Percentiles rank a stretch among this genome's conserved stretches.
phyloP scores from a whole-genome alignment of 768 basidiomycete genomes.

The Bullera alba region DNA sequence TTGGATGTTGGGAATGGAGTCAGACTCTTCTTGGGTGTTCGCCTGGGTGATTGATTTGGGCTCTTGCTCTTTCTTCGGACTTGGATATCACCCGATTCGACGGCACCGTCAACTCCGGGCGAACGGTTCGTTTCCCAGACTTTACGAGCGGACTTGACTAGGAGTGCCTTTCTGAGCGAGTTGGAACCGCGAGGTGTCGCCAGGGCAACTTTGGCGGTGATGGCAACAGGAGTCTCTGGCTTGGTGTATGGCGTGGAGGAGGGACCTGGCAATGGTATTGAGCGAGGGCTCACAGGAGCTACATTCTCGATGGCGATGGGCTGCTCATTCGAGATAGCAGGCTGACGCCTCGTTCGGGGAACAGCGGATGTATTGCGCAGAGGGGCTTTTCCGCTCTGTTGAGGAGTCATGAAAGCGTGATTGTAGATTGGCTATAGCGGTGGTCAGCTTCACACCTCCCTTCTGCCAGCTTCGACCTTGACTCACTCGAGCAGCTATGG shows the following conservation, averaged over 20 bases:
- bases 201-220: slow-evolving; percentile 21
- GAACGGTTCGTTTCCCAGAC: slow-evolving; percentile 30
- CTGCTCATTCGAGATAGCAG: not conserved
- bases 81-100: slow-evolving; percentile 20
- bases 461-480: no score
- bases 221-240: slow-evolving; percentile 7
- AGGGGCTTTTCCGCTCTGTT: slow-evolving; percentile 15
- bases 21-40: not conserved
- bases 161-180: slow-evolving; percentile 37
- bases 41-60: slow-evolving; percentile 6
- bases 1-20: not conserved
- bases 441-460: no score
- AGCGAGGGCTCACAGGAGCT: slow-evolving; percentile 15
- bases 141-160: slow-evolving; percentile 38
- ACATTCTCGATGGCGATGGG: not conserved
- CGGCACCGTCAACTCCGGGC: slow-evolving; percentile 28
- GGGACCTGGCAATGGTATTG: slow-evolving; percentile 23
- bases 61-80: slow-evolving; percentile 27
- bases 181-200: slow-evolving; percentile 25
- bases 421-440: slow-evolving; percentile 10
- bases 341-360: slow-evolving; percentile 15
- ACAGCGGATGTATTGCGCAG: slow-evolving; percentile 29
- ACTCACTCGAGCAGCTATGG: no score
- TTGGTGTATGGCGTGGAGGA: slow-evolving; percentile 25
- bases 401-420: slow-evolving; percentile 22